Evolutionary conservation across 306 rosid genomes (phyloP).

Genomic region (Acacia melanoxylon): DNA sequence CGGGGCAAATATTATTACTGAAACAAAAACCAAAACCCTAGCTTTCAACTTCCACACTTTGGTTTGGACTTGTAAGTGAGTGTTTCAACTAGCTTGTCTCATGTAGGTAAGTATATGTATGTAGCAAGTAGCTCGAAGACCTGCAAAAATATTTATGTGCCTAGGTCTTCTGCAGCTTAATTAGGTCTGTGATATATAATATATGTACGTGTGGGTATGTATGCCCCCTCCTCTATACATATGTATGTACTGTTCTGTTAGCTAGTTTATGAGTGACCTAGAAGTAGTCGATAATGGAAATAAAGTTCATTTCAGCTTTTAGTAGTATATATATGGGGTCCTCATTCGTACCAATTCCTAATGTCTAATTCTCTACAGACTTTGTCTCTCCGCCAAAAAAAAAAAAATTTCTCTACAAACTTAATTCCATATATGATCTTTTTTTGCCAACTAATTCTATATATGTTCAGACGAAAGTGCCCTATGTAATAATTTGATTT

Average conservation of each 20-base stretch:
- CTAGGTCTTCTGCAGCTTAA: constrained; percentile 2
- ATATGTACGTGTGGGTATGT: background rate
- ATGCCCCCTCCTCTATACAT: background rate
- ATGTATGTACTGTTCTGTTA: background rate
- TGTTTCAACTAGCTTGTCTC: background rate
- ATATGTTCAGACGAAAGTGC: too few species aligned
- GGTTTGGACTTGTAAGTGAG: background rate
- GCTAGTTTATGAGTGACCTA: background rate
- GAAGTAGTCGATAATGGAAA: background rate
- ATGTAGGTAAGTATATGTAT: background rate
- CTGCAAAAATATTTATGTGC: background rate
- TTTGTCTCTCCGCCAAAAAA: background rate
- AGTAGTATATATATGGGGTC: background rate
- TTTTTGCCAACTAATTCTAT: too few species aligned
- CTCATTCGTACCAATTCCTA: background rate
- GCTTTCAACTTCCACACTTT: background rate
- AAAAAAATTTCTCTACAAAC: too few species aligned
- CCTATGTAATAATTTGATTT: too few species aligned
- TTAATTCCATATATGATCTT: too few species aligned
- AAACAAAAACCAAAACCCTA: background rate
- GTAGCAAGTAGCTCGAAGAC: background rate
- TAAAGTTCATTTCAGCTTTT: background rate
- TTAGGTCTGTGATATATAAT: background rate
- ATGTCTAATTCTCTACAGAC: background rate
- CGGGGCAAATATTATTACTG: background rate